phyloP scores from a whole-genome alignment of 1,284 basidiomycete genomes.

The Marasmius tenuissimus region DNA sequence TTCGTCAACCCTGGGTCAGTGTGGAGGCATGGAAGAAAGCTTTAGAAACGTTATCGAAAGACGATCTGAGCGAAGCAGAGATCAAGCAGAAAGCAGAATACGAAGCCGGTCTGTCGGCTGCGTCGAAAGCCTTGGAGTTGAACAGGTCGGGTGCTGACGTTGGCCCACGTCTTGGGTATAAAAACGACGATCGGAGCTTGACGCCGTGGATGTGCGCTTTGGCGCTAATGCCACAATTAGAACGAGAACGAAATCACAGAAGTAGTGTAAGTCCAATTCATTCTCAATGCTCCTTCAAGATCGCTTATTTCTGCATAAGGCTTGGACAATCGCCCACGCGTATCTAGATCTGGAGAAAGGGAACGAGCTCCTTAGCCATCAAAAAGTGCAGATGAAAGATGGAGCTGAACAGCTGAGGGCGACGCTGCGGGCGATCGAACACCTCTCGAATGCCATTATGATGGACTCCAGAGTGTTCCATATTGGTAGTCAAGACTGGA shows the following conservation, averaged over 20 bases:
- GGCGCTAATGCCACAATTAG: neutral
- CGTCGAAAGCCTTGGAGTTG: neutral
- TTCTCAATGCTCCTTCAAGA: neutral
- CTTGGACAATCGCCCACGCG: neutral
- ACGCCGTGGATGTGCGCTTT: conserved; percentile 3
- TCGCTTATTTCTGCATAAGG: neutral
- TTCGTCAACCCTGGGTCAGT: neutral
- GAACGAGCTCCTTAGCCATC: neutral
- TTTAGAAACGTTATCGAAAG: neutral
- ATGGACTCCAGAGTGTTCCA: neutral
- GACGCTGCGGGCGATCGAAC: neutral
- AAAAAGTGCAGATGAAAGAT: neutral
- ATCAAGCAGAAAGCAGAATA: neutral
- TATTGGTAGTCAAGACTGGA: neutral
- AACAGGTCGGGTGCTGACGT: neutral
- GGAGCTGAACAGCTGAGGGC: neutral
- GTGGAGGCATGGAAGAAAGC: neutral
- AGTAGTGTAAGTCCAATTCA: conserved; percentile 2
- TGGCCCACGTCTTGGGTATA: neutral
- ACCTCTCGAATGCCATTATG: conserved; percentile 1
- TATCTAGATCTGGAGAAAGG: neutral
- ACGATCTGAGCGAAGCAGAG: neutral
- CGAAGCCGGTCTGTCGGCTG: neutral
- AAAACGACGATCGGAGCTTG: neutral
- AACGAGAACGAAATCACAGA: neutral